Evolutionary conservation across 495 filamentous ascomycete genomes (phyloP), one percentile per base, ranked within the genome.

Genomic region (Trichoderma gamsii): DNA sequence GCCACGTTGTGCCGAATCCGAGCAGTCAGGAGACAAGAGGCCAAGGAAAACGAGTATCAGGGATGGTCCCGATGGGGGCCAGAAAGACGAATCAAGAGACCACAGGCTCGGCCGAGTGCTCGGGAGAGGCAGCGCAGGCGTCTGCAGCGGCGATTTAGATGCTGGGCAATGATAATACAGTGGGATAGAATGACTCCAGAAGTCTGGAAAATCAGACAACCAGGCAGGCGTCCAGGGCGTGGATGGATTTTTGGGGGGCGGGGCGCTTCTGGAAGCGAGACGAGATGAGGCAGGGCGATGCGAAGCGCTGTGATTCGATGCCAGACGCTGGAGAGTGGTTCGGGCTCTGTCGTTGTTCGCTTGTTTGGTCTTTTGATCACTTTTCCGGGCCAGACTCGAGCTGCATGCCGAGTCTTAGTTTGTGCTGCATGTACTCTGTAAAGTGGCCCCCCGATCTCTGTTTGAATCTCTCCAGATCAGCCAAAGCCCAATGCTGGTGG

Each of bases 1-100:
- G 56, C 8, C 25, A 61, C 56, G 56, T 61, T 61, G 56, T 61
- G 56, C 56, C 56, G 56, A 61, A 32, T 27, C 56, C 56, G 56
- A 61, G 25, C 13, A 18, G 56, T 61, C 56, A 61, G 56, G 56
- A 61, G 56, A 61, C 56, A 32, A 32, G 56, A 27, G 44, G n/a
- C 13, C 9, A 49, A 49, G n/a, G 11, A 32, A 18, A 61, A 16
- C 29, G 27, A 61, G 25, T 61, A 61, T 61, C 56, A 61, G 25
- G 35, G 35, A 61, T 4, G 56, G 56, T 61, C 27, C 15, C 23
- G 25, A 61, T 32, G 56, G 56, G 56, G 56, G 56, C 56, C 56
- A 61, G 27, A 32, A 15, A 25, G 27, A 29, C 25, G 25, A 61
- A 32, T 61, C 8, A 32, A 61, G 23, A 32, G 23, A 25, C 23